Evolutionary conservation across 768 basidiomycete species (phyloP).

Genomic region (Erythrobasidium yunnanense): DNA sequence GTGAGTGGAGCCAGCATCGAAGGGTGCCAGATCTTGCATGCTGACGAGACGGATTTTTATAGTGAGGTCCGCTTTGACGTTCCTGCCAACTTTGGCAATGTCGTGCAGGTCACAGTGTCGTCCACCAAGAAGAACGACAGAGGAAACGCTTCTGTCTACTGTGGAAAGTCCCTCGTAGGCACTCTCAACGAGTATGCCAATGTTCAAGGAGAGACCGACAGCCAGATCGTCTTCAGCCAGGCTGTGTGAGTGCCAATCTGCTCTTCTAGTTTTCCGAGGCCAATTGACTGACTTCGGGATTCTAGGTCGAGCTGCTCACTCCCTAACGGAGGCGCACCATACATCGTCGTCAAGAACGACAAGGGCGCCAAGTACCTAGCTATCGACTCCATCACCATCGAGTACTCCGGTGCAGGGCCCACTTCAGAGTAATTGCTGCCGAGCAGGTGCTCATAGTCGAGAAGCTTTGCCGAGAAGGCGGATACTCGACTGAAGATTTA

Average conservation of each 20-base stretch:
- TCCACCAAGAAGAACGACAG: not conserved
- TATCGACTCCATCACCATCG: not conserved
- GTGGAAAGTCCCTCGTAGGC: not conserved
- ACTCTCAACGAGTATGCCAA: not conserved
- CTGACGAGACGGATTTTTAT: not conserved
- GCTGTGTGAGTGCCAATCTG: not conserved
- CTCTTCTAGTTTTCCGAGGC: too few relatives aligned
- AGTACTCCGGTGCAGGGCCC: too few relatives aligned
- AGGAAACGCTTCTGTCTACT: not conserved
- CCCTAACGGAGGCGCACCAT: not conserved
- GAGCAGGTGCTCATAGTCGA: too few relatives aligned
- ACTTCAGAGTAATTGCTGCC: too few relatives aligned
- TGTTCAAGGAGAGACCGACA: not conserved
- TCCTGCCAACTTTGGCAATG: not conserved
- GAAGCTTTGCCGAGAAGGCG: too few relatives aligned
- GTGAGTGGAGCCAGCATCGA: not conserved
- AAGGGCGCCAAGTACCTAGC: not conserved
- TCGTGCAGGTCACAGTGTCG: not conserved
- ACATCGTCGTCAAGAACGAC: not conserved
- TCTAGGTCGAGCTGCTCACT: too few relatives aligned
- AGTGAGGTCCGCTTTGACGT: not conserved
- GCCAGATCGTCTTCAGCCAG: not conserved
- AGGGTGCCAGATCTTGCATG: not conserved
- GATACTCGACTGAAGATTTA: too few relatives aligned
- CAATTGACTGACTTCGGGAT: too few relatives aligned